Base-by-base conservation (phyloP, 352 stramenopile genomes). In the Blastocystis sp. region DNA sequence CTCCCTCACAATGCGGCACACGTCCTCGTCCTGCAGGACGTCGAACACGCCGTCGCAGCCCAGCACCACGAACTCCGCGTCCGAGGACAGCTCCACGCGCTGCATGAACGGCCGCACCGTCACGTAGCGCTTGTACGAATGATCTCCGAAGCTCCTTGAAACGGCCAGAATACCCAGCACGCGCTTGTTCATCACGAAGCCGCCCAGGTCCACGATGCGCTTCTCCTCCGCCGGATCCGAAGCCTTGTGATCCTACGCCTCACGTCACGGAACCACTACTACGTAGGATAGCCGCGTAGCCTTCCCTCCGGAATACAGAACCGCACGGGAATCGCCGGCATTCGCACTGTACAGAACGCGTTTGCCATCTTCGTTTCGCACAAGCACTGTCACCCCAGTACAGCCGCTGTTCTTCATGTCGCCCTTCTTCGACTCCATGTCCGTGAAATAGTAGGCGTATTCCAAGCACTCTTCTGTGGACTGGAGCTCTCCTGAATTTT, bases 41-140 rank as follows among this genome's bases (percentile, higher is more conserved):
- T 88, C 78, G 24, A 88, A 88, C 34, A 88, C 68, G 38, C 78
- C 78, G 66, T 88, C 78, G 52, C 78, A 88, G 14, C 61, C 78
- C 3, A 88, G 4, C 6, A 88, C 78, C 9, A 78, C 34, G 62
- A 88, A 88, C 65, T 88, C 64, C 11, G 40, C 63, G 11, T 78
- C 48, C 45, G 79, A 24, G 14, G 78, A 60, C 48, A 88, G 19
- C 48, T 88, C 78, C n/a, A 42, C 42, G 19, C 21, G 4, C 59
- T 34, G 21, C 7, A 88, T 38, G 52, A 78, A 77, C 1, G 78
- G 78, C 7, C 34, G 57, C 28, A 57, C 78, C 40, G 78, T 79
- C 14, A 88, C 48, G 66, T 77, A 88, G 21, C 60, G 64, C 78
- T 88, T 88, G 34, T 57, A 88, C 9, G 60, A 78, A 76, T 88